phyloP scores from a whole-genome alignment of 1,284 basidiomycete genomes.

The Wallemia hederae region DNA sequence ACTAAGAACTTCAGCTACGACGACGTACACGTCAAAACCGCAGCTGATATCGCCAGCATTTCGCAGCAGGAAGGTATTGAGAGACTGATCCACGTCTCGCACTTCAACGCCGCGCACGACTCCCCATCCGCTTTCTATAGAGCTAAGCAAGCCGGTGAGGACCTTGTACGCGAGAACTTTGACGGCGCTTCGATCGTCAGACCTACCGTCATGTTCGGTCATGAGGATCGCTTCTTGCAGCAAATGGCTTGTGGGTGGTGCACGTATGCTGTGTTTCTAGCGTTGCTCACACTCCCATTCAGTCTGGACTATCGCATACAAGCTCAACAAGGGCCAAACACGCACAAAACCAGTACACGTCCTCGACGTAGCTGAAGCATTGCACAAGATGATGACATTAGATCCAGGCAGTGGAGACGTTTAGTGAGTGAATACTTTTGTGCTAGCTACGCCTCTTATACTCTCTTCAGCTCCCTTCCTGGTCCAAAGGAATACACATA shows the following conservation, averaged over 20 bases:
- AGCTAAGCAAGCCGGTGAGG: conserved; percentile 71
- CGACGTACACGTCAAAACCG: conserved; percentile 40
- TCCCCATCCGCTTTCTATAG: conserved; percentile 63
- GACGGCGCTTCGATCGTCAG: conserved; percentile 67
- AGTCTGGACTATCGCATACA: conserved; percentile 87
- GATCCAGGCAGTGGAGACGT: not conserved
- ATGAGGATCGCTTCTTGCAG: conserved; percentile 81
- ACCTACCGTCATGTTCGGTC: conserved; percentile 60
- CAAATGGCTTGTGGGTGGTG: conserved; percentile 50
- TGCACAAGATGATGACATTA: conserved; percentile 41
- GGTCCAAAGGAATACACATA: conserved; percentile 67
- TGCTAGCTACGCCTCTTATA: not conserved
- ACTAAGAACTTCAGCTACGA: conserved; percentile 69
- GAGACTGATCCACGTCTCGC: conserved; percentile 78
- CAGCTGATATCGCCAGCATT: conserved; percentile 49
- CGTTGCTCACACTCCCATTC: conserved; percentile 6
- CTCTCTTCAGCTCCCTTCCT: conserved; percentile 24
- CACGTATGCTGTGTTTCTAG: conserved; percentile 3
- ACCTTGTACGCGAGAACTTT: conserved; percentile 56
- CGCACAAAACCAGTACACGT: conserved; percentile 76
- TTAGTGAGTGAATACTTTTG: not conserved
- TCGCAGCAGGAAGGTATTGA: conserved; percentile 47
- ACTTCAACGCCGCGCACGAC: conserved; percentile 58
- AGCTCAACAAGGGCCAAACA: conserved; percentile 63
- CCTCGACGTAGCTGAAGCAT: conserved; percentile 72